phyloP scores from a whole-genome alignment of 805 yeast species.

The Metschnikowia sp. region DNA sequence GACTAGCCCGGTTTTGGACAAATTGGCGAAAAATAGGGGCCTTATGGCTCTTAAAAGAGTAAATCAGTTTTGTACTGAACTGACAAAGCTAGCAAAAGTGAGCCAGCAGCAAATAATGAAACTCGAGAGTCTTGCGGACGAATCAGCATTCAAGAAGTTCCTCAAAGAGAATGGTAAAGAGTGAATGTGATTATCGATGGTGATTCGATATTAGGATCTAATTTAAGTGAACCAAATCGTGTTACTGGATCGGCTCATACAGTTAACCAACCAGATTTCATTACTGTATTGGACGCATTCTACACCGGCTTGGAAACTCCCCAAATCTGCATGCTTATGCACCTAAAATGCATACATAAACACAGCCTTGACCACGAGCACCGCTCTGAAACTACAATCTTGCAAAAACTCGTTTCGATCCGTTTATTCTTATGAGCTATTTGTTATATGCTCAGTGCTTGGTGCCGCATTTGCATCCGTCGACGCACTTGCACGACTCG shows the following conservation, averaged over 20 bases:
- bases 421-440: no score
- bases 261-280: no score
- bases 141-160: slow-evolving; percentile 9
- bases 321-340: neutral
- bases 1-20: slow-evolving; percentile 11
- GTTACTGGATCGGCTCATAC: no score
- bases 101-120: slow-evolving; percentile 21
- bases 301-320: no score
- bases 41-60: slow-evolving; percentile 19
- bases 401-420: no score
- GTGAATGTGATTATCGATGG: neutral
- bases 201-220: no score
- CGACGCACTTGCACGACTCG: slow-evolving; percentile 12
- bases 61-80: slow-evolving; percentile 21
- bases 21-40: slow-evolving; percentile 15
- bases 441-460: slow-evolving; percentile 2
- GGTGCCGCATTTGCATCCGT: slow-evolving; percentile 10
- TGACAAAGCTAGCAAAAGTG: slow-evolving; percentile 21
- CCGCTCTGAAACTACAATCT: no score
- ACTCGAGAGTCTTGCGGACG: slow-evolving; percentile 14
- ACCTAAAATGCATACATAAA: no score
- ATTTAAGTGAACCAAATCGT: no score
- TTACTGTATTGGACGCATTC: no score
- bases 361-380: no score
- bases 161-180: slow-evolving; percentile 1